Evolutionary conservation across 371 early-diverging fungal genomes (phyloP), one percentile per base, ranked within the genome.

Genomic region (Capillidium rhysosporum): DNA sequence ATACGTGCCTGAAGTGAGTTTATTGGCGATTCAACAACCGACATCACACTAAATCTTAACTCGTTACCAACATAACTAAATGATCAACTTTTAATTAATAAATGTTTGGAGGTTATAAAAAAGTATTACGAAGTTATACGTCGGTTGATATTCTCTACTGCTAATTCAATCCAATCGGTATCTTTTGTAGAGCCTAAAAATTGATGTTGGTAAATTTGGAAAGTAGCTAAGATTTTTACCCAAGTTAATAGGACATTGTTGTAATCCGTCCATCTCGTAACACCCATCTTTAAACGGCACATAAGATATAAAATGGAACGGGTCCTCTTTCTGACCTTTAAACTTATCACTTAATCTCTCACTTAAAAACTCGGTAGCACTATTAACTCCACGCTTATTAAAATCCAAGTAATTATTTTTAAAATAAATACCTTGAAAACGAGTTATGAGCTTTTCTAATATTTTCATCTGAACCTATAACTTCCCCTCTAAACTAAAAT

Each of bases 271-370:
- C 49, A 92, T 63, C 65, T 93, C 92, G 48, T 82, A 89, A 5
- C 92, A 63, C 1, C 69, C 68, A 0, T 86, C 89, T 49, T 77
- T 68, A 20, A 83, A 67, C 2, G 90, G 90, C 18, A 90, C 68
- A 49, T 84, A 93, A 18, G 81, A 74, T 54, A 91, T 77, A 60
- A 92, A 93, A 58, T 93, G 94, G 56, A 84, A 92, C 9, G 79
- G 57, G 52, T 88, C 91, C 40, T 88, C 89, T 38, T 78, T 75
- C 46, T 81, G 79, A 3, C 38, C 51, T 10, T 51, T 34, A n/a
- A 51, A 9, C 65, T 67, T 4, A 73, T 72, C 29, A 59, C 54
- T 1, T 72, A 68, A 12, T 60, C 70, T 69, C 55, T 84, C 87
- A 49, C 79, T 77, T 26, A 80, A 69, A 59, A 86, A 85, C 2